Evolutionary conservation across 768 basidiomycete species (phyloP).

Genomic region (Mycena belliarum): DNA sequence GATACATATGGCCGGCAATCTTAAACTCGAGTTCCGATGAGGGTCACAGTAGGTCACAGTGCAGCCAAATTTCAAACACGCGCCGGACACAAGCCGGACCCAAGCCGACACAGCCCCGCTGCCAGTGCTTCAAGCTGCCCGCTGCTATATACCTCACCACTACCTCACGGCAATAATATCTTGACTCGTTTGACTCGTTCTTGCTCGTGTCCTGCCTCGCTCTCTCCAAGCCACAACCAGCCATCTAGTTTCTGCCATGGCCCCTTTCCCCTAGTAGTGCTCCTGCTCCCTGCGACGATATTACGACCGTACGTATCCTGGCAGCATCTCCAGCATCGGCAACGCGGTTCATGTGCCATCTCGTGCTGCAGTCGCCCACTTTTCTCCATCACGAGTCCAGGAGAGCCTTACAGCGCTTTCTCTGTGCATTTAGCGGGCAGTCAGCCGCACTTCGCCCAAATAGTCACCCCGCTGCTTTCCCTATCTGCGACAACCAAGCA

Average conservation of each 20-base stretch:
- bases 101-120: background rate
- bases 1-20: too few relatives aligned
- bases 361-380: background rate
- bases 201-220: conserved; percentile 7
- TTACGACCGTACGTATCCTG: conserved; percentile 1
- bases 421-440: conserved; percentile 1
- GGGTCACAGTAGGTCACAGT: too few relatives aligned
- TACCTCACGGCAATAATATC: background rate
- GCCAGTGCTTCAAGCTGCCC: too few relatives aligned
- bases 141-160: too few relatives aligned
- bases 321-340: background rate
- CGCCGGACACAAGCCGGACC: too few relatives aligned
- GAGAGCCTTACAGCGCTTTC: conserved; percentile 8
- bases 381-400: conserved; percentile 3
- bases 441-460: conserved; percentile 17
- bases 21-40: too few relatives aligned
- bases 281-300: background rate
- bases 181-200: background rate
- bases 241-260: background rate
- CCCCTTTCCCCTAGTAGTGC: background rate
- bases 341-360: conserved; percentile 10
- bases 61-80: too few relatives aligned
- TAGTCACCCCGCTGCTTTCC: background rate
- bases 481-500: conserved; percentile 5
- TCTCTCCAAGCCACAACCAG: background rate